Evolutionary conservation across 257 asterid genomes (phyloP).

Genomic region (Oldenlandia corymbosa): DNA sequence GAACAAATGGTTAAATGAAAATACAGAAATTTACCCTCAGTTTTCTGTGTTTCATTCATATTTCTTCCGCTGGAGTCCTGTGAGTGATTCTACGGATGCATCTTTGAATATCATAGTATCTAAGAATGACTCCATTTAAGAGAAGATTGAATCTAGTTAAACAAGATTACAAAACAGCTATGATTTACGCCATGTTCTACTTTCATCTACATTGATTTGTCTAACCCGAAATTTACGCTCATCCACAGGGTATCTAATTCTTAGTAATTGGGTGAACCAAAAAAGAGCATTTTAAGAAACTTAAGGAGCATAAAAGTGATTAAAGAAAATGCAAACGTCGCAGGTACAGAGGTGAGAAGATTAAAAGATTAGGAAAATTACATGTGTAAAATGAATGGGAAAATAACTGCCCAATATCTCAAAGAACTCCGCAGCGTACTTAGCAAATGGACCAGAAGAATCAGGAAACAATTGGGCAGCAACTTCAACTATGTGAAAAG

Average conservation of each 20-base stretch:
- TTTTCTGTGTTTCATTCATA: too few species aligned
- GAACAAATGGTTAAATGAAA: too few species aligned
- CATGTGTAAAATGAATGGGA: conserved; percentile 91
- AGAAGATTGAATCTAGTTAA: too few species aligned
- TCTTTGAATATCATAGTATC: too few species aligned
- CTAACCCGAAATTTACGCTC: neutral
- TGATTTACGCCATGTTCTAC: too few species aligned
- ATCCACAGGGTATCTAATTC: neutral
- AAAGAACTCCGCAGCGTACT: conserved; percentile 60
- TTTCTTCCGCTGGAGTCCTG: too few species aligned
- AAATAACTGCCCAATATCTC: conserved; percentile 77
- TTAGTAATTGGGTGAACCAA: neutral
- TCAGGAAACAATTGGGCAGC: conserved; percentile 59
- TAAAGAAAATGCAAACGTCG: conserved; percentile 9
- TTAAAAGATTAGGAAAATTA: conserved; percentile 36
- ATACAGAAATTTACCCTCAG: too few species aligned
- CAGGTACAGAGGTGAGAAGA: conserved; percentile 9
- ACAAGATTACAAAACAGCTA: neutral
- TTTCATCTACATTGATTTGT: too few species aligned
- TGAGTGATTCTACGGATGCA: too few species aligned
- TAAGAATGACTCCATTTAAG: too few species aligned
- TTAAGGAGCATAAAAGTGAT: conserved; percentile 1
- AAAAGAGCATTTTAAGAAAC: neutral
- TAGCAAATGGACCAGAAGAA: conserved; percentile 56
- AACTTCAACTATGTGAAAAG: conserved; percentile 61